Conservation (phyloP, 2,329 filamentous ascomycete species). For the Myriosclerotinia duriaeana region DNA sequence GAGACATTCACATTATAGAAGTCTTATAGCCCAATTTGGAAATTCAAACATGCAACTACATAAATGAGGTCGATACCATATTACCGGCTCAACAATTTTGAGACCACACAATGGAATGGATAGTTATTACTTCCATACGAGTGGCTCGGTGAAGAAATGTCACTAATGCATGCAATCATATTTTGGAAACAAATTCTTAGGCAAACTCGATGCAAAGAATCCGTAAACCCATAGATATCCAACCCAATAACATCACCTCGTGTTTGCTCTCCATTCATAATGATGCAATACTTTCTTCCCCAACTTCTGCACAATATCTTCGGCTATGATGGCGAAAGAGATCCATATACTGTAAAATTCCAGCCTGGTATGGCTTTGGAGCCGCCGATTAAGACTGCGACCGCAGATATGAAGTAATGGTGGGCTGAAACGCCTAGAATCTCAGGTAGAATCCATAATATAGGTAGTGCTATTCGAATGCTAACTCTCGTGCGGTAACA, state of each 20-base stretch:
- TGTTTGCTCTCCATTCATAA: background rate
- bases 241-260: slow-evolving; percentile 11
- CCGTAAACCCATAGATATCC: slow-evolving; percentile 15
- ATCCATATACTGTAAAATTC: background rate
- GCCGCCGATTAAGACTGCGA: slow-evolving; percentile 6
- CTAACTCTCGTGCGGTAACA: background rate
- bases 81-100: background rate
- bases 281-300: background rate
- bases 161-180: slow-evolving; percentile 4
- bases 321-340: slow-evolving; percentile 1
- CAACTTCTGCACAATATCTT: background rate
- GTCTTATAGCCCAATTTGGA: background rate
- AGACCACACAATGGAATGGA: background rate
- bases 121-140: background rate
- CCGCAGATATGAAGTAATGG: background rate
- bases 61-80: background rate
- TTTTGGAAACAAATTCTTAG: slow-evolving; percentile 7
- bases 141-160: background rate
- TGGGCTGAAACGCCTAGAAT: background rate
- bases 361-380: slow-evolving; percentile 9
- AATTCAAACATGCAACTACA: background rate
- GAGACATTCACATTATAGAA: background rate
- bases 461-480: slow-evolving; percentile 5
- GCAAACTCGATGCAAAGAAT: slow-evolving; percentile 16
- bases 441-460: slow-evolving; percentile 1